These are phyloP conservation scores for Metarhizium anisopliae DNA, from an alignment of 2,329 filamentous ascomycete genomes.

Conservation along the genomic window DNA sequence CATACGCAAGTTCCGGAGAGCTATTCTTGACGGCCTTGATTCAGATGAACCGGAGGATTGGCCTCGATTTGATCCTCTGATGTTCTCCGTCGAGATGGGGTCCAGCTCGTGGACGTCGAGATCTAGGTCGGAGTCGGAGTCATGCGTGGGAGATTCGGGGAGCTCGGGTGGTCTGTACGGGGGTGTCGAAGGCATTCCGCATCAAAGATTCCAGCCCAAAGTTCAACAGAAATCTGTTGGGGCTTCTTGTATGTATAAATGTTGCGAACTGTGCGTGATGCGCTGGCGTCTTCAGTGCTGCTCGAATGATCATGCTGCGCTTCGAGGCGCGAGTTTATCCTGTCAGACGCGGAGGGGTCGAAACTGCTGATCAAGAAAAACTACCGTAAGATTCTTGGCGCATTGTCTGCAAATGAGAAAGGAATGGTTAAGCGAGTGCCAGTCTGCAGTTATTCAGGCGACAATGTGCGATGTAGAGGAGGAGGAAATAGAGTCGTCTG, in stretches of 20 bases:
- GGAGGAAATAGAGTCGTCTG: background rate
- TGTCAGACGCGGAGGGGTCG: background rate
- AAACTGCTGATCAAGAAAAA: slow-evolving; percentile 1
- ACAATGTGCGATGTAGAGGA: background rate
- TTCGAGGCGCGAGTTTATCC: background rate
- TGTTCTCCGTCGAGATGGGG: slow-evolving; percentile 38
- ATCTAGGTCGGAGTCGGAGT: slow-evolving; percentile 65
- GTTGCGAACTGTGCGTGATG: slow-evolving; percentile 6
- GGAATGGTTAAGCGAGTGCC: background rate
- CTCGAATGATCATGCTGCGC: slow-evolving; percentile 13
- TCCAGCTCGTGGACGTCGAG: slow-evolving; percentile 77
- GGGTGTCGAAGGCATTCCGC: slow-evolving; percentile 50
- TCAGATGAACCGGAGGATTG: slow-evolving; percentile 28
- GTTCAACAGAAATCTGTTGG: slow-evolving; percentile 3
- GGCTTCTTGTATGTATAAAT: slow-evolving; percentile 4
- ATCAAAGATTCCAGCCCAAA: slow-evolving; percentile 5
- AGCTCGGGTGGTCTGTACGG: slow-evolving; percentile 46
- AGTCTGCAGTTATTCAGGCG: background rate
- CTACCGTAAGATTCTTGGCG: slow-evolving; percentile 9
- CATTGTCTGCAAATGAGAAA: background rate
- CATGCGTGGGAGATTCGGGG: slow-evolving; percentile 55
- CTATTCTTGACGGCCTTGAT: slow-evolving; percentile 51
- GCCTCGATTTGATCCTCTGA: slow-evolving; percentile 21
- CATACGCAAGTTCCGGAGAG: slow-evolving; percentile 62
- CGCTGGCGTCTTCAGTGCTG: slow-evolving; percentile 8